Evolutionary conservation across 1,284 basidiomycete genomes (phyloP), one percentile per base, ranked within the genome.

Genomic region (Leccinum solheimii): DNA sequence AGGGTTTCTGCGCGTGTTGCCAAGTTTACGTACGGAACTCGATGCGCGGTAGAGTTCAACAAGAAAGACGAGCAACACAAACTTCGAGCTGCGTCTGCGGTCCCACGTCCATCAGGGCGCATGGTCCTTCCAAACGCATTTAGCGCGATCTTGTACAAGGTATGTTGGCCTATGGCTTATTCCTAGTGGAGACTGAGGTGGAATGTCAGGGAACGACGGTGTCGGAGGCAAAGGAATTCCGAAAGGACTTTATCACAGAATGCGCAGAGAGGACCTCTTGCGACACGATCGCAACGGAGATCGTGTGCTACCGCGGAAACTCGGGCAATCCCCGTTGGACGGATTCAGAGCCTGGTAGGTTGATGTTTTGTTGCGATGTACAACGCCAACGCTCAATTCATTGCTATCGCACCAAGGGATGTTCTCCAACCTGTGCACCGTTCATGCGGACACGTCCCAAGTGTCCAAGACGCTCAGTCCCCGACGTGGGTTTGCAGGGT

Each of bases 231-330:
- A 77, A 80, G 71, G 74, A 83, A 70, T 78, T 82, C 64, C 72
- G 72, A 11, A 74, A 76, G 40, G 70, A 75, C 2, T 80, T 80
- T 57, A 72, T 73, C 62, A 66, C 72, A 59, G 73, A 78, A 66
- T 56, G 72, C 45, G 61, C 67, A n/a, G 55, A 79, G 10, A 59
- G 69, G 10, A 61, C 61, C 0, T 68, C 64, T 6, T 67, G 72
- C 30, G 65, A 73, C 16, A 67, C 66, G 8, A 67, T 80, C 14
- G 54, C 60, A 0, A 65, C 69, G 11, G 66, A 79, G 66, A 72
- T 83, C 8, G 68, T 73, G 38, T 79, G 77, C 50, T 85, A 85
- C 61, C 71, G 75, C 36, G 84, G 84, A 0, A 62, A 60, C 13
- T 58, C 67, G 5, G 43, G 43, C 6, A 68, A 73, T 30, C 81